A percentile compares a stretch with the other conserved stretches of the same genome.
Conservation (phyloP, 192 early-diverging fungal genomes). For the Mortierella alpina region DNA sequence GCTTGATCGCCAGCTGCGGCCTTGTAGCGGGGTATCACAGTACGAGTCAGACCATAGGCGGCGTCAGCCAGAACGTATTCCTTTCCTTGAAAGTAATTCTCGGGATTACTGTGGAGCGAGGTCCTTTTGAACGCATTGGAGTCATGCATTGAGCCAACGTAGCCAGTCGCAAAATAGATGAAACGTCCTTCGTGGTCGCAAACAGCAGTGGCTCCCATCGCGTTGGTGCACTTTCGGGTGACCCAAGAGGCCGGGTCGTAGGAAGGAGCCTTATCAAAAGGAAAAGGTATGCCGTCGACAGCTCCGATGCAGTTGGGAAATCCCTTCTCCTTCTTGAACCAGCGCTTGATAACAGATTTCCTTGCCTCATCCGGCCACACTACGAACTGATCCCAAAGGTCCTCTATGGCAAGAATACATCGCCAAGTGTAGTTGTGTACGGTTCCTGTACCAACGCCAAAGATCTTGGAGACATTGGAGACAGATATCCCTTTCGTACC, state of each 20-base stretch:
- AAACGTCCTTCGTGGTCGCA: conserved; percentile 13
- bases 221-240: conserved; percentile 16
- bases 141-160: conserved; percentile 13
- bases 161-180: conserved; percentile 10
- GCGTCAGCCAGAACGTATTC: conserved; percentile 10
- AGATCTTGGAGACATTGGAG: neutral
- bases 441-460: neutral
- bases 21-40: conserved; percentile 5
- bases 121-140: neutral
- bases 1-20: neutral
- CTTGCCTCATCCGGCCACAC: conserved; percentile 15
- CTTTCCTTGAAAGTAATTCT: neutral
- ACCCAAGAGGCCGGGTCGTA: conserved; percentile 3
- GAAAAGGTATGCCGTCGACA: conserved; percentile 22
- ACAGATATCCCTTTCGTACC: conserved; percentile 12
- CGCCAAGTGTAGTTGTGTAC: conserved; percentile 10
- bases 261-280: neutral
- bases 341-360: neutral
- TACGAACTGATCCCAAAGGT: neutral
- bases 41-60: neutral
- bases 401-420: conserved; percentile 12
- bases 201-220: conserved; percentile 18
- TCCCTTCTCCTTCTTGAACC: conserved; percentile 6
- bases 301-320: conserved; percentile 21
- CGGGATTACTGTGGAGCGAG: neutral